A percentile compares a stretch with the other conserved stretches of the same genome.
Conservation (phyloP, 2,329 filamentous ascomycete species). For the Talaromyces marneffei region DNA sequence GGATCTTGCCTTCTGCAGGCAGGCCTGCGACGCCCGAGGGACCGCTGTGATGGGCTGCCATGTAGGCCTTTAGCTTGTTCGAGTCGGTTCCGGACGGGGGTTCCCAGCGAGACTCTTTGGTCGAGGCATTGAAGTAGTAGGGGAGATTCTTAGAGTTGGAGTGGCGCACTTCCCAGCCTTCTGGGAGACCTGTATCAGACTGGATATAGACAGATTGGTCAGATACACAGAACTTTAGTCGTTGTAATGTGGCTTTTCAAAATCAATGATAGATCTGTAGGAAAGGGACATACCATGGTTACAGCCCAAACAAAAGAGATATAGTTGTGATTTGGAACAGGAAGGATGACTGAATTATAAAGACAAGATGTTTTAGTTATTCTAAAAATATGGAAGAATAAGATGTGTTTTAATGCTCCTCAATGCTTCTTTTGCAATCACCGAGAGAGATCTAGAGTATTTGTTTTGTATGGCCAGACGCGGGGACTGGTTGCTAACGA, state of each 20-base stretch:
- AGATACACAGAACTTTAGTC: too few species aligned
- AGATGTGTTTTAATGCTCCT: not conserved
- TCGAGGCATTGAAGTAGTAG: conserved; percentile 90
- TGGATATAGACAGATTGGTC: too few species aligned
- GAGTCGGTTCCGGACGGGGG: conserved; percentile 82
- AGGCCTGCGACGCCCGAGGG: conserved; percentile 33
- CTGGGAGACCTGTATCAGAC: conserved; percentile 73
- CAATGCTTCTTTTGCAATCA: not conserved
- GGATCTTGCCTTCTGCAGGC: conserved; percentile 73
- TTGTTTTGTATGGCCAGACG: conserved; percentile 8
- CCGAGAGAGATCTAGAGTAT: not conserved
- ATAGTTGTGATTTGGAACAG: not conserved
- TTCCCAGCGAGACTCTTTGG: conserved; percentile 92
- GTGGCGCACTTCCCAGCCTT: conserved; percentile 91
- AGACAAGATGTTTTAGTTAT: not conserved
- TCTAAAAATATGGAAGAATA: not conserved
- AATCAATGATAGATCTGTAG: not conserved
- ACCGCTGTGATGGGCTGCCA: conserved; percentile 77
- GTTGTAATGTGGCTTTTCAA: not conserved
- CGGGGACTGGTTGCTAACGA: conserved; percentile 2
- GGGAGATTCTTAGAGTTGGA: conserved; percentile 98
- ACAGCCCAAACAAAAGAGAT: not conserved
- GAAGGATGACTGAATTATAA: not conserved
- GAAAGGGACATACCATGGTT: conserved; percentile 12
- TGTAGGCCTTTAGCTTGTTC: conserved; percentile 88